Base-by-base conservation (phyloP, 2,329 filamentous ascomycete genomes). In the Fusarium cicatricum region DNA sequence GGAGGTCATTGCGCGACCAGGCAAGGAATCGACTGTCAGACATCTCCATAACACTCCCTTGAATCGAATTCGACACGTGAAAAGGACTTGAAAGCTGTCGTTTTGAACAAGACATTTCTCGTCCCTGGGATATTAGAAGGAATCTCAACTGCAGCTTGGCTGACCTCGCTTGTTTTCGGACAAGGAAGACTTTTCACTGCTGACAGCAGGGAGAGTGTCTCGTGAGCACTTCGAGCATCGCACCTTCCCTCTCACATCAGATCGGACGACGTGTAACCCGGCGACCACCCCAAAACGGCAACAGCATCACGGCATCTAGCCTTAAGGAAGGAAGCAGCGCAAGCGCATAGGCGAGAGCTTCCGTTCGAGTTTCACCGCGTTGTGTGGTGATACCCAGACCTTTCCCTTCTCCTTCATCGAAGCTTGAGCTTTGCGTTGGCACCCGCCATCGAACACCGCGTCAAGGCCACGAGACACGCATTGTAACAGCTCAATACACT, bases 361-460 rank as follows among this genome's bases (percentile, higher is more conserved):
- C 32, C 40, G 37, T 41, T 56, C 38, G 39, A 52, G 66, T 66
- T 60, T 49, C 66, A 68, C 59, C 52, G 37, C 60, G 43, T 67
- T 48, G 56, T 60, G 62, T 63, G 19, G 57, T 54, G 55, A 55
- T 52, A 42, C 34, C 59, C 48, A 56, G 47, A 33, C 32, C 55
- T 44, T 37, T 32, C 39, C 33, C 50, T 56, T 57, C 42, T 49
- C 46, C 39, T 46, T 59, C 57, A 52, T 34, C 44, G 16, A 46
- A 44, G 17, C 32, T 32, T 33, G 47, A 51, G 32, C 33, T 54
- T 57, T 42, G 57, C 47, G 44, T 37, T 49, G 44, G 44, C 32
- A 60, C 42, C 55, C 60, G 46, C 43, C 52, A 60, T 60, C 46
- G 37, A n/a, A 42, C 43, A 60, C 46, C 36, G 45, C 56, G 42